Evolutionary conservation across 768 basidiomycete species (phyloP).

Genomic region (Amanita brunnescens): DNA sequence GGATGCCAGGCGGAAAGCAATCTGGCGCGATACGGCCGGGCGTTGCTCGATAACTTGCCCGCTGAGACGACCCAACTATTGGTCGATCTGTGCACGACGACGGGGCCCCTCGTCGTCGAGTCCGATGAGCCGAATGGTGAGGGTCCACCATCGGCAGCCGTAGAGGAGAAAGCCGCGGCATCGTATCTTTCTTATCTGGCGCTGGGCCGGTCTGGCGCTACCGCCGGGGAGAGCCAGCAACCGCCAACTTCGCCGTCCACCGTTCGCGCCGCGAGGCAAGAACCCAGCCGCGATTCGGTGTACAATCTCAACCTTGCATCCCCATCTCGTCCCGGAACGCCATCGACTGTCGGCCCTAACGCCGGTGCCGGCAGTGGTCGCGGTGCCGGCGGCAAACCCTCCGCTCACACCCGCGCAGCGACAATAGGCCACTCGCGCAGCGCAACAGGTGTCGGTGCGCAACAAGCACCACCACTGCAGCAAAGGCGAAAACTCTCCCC

Average conservation of each 20-base stretch:
- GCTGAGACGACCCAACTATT: slow-evolving; percentile 86
- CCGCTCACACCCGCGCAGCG: neutral
- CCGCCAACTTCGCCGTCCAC: neutral
- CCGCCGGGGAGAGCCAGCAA: slow-evolving; percentile 21
- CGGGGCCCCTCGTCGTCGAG: slow-evolving; percentile 28
- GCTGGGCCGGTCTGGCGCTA: slow-evolving; percentile 43
- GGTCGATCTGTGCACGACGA: slow-evolving; percentile 83
- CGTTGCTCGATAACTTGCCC: slow-evolving; percentile 74
- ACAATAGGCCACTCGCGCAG: neutral
- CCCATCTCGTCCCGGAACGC: neutral
- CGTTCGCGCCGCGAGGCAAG: neutral
- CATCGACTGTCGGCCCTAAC: neutral
- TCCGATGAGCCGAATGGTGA: no score
- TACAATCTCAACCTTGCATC: neutral
- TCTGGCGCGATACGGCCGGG: slow-evolving; percentile 80
- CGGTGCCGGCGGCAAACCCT: no score
- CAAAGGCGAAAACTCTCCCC: slow-evolving; percentile 64
- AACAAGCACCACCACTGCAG: slow-evolving; percentile 18
- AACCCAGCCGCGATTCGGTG: neutral
- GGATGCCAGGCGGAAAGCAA: slow-evolving; percentile 68
- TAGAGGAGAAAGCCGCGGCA: slow-evolving; percentile 15
- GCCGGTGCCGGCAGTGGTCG: no score
- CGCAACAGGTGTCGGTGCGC: neutral
- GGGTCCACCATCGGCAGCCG: slow-evolving; percentile 2
- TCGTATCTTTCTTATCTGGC: slow-evolving; percentile 81